phyloP scores from a whole-genome alignment of 2,329 filamentous ascomycete genomes.

The Alternaria arborescens region DNA sequence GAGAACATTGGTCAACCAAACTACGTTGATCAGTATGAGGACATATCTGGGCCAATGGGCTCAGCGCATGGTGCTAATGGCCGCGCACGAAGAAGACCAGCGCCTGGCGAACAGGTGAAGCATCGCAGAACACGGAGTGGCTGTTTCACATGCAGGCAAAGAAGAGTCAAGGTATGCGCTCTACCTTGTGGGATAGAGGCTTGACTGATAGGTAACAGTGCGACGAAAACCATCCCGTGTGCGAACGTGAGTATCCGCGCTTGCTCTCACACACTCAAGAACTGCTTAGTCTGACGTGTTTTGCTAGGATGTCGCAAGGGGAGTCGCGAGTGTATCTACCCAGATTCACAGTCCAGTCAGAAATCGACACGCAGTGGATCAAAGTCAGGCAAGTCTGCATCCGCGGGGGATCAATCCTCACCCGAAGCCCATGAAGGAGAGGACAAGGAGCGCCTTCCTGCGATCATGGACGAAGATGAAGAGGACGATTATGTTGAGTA shows the following conservation, averaged over 20 bases:
- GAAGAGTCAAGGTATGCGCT: conserved; percentile 75
- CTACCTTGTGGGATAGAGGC: not conserved
- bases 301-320: conserved; percentile 84
- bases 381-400: conserved; percentile 55
- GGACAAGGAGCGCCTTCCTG: conserved; percentile 49
- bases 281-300: conserved; percentile 22
- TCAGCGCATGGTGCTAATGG: conserved; percentile 38
- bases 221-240: conserved; percentile 86
- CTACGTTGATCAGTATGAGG: conserved; percentile 50
- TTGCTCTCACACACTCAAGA: conserved; percentile 13
- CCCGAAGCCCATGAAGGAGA: conserved; percentile 60
- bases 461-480: conserved; percentile 58
- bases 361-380: conserved; percentile 57
- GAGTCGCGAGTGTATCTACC: conserved; percentile 88
- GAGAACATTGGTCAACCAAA: conserved; percentile 43
- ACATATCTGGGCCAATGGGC: conserved; percentile 37
- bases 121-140: conserved; percentile 92
- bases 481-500: conserved; percentile 51
- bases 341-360: conserved; percentile 69
- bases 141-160: conserved; percentile 88
- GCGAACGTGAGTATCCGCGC: conserved; percentile 68
- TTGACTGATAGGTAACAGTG: conserved; percentile 66
- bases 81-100: conserved; percentile 42
- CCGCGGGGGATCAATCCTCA: conserved; percentile 60
- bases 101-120: conserved; percentile 75